phyloP scores from a whole-genome alignment of 805 yeast genomes.

The Yarrowia divulgata region DNA sequence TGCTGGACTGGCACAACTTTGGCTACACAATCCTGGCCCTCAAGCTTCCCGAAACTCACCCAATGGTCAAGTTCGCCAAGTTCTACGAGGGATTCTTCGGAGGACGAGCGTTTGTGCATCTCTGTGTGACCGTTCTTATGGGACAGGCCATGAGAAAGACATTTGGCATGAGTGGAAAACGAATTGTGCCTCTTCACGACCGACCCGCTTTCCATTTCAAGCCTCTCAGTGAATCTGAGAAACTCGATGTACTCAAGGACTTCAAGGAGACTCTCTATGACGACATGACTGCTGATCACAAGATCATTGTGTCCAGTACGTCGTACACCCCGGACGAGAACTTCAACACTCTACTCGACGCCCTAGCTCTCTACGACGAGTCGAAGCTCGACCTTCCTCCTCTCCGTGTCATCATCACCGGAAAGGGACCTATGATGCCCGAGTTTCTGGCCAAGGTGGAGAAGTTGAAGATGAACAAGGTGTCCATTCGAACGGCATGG shows the following conservation, averaged over 20 bases:
- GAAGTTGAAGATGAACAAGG: constrained; percentile 54
- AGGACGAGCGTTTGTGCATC: constrained; percentile 68
- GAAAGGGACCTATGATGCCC: constrained; percentile 85
- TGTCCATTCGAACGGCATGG: constrained; percentile 76
- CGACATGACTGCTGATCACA: constrained; percentile 56
- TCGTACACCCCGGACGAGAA: constrained; percentile 98
- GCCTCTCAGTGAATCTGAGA: constrained; percentile 55
- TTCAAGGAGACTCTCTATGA: constrained; percentile 51
- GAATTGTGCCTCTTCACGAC: constrained; percentile 76
- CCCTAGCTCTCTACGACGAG: constrained; percentile 66
- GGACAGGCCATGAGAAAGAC: constrained; percentile 62
- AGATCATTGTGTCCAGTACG: constrained; percentile 83
- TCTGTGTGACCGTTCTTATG: constrained; percentile 84
- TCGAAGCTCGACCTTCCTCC: constrained; percentile 52
- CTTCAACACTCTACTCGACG: constrained; percentile 69
- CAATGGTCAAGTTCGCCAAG: constrained; percentile 65
- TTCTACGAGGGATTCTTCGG: constrained; percentile 71
- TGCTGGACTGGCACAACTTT: constrained; percentile 96
- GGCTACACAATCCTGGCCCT: constrained; percentile 83
- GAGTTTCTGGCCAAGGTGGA: constrained; percentile 59
- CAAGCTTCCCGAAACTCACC: constrained; percentile 63
- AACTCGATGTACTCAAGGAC: constrained; percentile 50
- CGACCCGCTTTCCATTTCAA: constrained; percentile 69
- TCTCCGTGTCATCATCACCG: constrained; percentile 83
- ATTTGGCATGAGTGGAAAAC: constrained; percentile 60